phyloP scores from a whole-genome alignment of 2,329 filamentous ascomycete genomes.

The Cordyceps militaris region DNA sequence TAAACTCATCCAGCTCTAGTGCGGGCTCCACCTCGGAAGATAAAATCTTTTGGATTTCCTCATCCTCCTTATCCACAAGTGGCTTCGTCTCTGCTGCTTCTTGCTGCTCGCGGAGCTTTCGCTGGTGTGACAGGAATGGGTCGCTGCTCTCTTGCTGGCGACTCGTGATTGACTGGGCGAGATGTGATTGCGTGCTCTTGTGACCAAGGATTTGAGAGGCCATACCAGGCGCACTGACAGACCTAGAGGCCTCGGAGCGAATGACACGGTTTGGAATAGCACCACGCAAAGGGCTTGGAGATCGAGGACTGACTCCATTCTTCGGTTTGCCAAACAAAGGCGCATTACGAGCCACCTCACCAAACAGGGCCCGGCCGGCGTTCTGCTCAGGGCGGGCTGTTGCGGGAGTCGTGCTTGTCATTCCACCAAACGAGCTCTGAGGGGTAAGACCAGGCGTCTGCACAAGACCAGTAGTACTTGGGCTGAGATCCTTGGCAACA shows the following conservation, averaged over 20 bases:
- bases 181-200: conserved; percentile 30
- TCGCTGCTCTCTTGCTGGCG: conserved; percentile 37
- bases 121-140: conserved; percentile 42
- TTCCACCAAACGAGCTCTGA: conserved; percentile 50
- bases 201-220: conserved; percentile 46
- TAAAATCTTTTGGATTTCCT: conserved; percentile 57
- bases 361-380: conserved; percentile 43
- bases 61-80: conserved; percentile 62
- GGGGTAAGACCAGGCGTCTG: conserved; percentile 47
- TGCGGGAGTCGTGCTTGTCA: conserved; percentile 32
- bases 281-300: conserved; percentile 62
- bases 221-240: conserved; percentile 54
- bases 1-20: conserved; percentile 58
- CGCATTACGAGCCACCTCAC: conserved; percentile 43
- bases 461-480: conserved; percentile 36
- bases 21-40: conserved; percentile 54
- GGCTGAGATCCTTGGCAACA: conserved; percentile 56
- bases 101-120: conserved; percentile 45
- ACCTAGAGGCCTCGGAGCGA: conserved; percentile 45
- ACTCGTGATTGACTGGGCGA: conserved; percentile 33
- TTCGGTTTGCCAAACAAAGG: conserved; percentile 47
- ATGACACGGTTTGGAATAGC: conserved; percentile 45
- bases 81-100: conserved; percentile 51
- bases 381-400: conserved; percentile 35
- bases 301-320: conserved; percentile 54